A percentile compares a stretch with the other conserved stretches of the same genome.
Evolutionary conservation across 805 yeast genomes (phyloP).

Genomic region (Ogataea nitratoaversa): DNA sequence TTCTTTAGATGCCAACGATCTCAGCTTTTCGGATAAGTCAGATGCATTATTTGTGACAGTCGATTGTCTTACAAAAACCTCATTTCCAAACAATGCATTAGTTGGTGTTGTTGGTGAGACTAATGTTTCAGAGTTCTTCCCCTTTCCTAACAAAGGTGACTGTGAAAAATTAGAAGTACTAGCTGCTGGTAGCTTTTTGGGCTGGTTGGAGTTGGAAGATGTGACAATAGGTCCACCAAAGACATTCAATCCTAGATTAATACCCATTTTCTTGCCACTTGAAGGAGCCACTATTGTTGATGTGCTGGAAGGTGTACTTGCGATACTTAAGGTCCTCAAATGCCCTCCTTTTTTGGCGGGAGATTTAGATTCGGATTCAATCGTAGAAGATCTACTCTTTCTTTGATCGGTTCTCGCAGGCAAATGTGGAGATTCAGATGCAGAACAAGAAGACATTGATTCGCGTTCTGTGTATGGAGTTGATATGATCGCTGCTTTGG

Average conservation of each 20-base stretch:
- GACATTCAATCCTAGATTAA: slow-evolving; percentile 29
- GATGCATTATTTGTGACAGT: slow-evolving; percentile 1
- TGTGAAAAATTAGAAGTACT: background rate
- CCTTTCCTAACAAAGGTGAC: background rate
- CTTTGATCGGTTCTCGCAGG: slow-evolving; percentile 5
- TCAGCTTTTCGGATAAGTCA: slow-evolving; percentile 51
- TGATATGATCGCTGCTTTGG: slow-evolving; percentile 3
- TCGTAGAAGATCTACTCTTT: slow-evolving; percentile 13
- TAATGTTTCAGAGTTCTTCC: no score
- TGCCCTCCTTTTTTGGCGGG: slow-evolving; percentile 15
- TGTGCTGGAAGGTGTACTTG: slow-evolving; percentile 11
- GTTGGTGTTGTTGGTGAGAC: slow-evolving; percentile 2
- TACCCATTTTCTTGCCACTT: slow-evolving; percentile 21
- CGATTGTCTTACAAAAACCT: no score
- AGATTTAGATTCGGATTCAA: slow-evolving; percentile 10
- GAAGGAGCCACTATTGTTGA: slow-evolving; percentile 9
- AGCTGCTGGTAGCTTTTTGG: background rate
- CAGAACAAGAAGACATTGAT: background rate
- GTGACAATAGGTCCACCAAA: slow-evolving; percentile 15
- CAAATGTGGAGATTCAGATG: background rate
- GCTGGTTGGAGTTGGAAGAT: slow-evolving; percentile 5
- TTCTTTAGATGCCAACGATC: slow-evolving; percentile 64
- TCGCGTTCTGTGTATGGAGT: no score
- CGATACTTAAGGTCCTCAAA: slow-evolving; percentile 20
- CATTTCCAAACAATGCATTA: background rate